Evolutionary conservation across 257 asterid genomes (phyloP).

Genomic region (Linderniella brevidens): DNA sequence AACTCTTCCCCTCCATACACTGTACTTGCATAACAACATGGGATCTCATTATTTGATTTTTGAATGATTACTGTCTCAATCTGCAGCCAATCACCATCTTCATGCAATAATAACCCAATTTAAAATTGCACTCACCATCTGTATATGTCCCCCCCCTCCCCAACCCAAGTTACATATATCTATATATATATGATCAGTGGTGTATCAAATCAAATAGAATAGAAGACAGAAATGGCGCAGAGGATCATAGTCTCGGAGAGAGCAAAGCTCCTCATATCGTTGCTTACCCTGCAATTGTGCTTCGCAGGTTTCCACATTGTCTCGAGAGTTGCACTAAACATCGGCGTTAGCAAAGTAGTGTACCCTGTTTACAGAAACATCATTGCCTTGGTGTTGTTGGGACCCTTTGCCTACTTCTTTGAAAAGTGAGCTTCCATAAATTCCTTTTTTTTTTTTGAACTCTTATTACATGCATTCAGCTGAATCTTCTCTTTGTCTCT

Average conservation of each 20-base stretch:
- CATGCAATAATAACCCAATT: slow-evolving; percentile 22
- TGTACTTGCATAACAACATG: slow-evolving; percentile 19
- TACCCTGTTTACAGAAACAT: slow-evolving; percentile 75
- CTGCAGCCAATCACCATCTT: slow-evolving; percentile 12
- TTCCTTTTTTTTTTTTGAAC: background rate
- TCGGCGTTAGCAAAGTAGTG: slow-evolving; percentile 81
- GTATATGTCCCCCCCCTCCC: slow-evolving; percentile 1
- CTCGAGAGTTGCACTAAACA: slow-evolving; percentile 66
- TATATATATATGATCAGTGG: too few relatives aligned
- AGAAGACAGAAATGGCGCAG: too few relatives aligned
- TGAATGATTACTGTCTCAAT: slow-evolving; percentile 6
- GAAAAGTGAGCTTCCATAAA: slow-evolving; percentile 37
- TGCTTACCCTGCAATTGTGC: slow-evolving; percentile 61
- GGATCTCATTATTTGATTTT: too few relatives aligned
- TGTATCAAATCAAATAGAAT: too few relatives aligned
- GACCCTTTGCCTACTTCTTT: slow-evolving; percentile 66
- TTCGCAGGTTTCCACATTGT: slow-evolving; percentile 85
- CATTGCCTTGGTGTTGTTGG: slow-evolving; percentile 48
- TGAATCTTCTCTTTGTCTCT: background rate
- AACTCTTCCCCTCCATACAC: slow-evolving; percentile 20
- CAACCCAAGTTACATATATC: too few relatives aligned
- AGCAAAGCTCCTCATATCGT: slow-evolving; percentile 43
- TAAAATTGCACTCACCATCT: slow-evolving; percentile 4
- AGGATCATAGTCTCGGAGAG: slow-evolving; percentile 21
- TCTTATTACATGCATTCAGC: too few relatives aligned